Conservation (phyloP, 352 stramenopile species). For the Phytophthora sp. region DNA sequence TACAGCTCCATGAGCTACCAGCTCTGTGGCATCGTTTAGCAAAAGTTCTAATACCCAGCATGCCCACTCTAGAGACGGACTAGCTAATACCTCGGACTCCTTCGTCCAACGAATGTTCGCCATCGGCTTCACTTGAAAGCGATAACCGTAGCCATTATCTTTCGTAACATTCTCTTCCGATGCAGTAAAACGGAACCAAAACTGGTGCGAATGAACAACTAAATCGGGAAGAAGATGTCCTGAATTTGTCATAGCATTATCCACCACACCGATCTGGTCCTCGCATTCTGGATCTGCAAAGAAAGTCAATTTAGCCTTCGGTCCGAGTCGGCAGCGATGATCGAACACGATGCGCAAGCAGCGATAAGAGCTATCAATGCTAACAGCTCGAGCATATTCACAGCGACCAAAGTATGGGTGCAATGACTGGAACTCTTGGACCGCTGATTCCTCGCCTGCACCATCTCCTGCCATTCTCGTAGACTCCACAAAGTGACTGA, state of each 20-base stretch:
- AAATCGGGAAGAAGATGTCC: slow-evolving; percentile 63
- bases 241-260: slow-evolving; percentile 45
- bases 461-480: slow-evolving; percentile 75
- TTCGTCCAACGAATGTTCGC: slow-evolving; percentile 83
- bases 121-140: slow-evolving; percentile 83
- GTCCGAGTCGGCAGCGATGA: slow-evolving; percentile 69
- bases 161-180: slow-evolving; percentile 67
- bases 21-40: slow-evolving; percentile 72
- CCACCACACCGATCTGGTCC: slow-evolving; percentile 54
- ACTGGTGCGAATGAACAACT: slow-evolving; percentile 73
- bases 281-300: slow-evolving; percentile 77
- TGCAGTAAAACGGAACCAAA: slow-evolving; percentile 85
- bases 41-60: slow-evolving; percentile 87
- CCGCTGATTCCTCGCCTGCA: slow-evolving; percentile 16
- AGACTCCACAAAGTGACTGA: slow-evolving; percentile 85
- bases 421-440: slow-evolving; percentile 78
- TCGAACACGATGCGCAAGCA: slow-evolving; percentile 86
- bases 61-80: slow-evolving; percentile 84
- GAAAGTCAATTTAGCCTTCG: slow-evolving; percentile 77
- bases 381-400: slow-evolving; percentile 75
- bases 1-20: slow-evolving; percentile 69
- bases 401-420: slow-evolving; percentile 87
- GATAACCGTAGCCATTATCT: slow-evolving; percentile 79
- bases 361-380: slow-evolving; percentile 52
- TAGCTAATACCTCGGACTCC: slow-evolving; percentile 75